Base-by-base conservation (phyloP, 352 stramenopile species). In the Globisporangium parvum region DNA sequence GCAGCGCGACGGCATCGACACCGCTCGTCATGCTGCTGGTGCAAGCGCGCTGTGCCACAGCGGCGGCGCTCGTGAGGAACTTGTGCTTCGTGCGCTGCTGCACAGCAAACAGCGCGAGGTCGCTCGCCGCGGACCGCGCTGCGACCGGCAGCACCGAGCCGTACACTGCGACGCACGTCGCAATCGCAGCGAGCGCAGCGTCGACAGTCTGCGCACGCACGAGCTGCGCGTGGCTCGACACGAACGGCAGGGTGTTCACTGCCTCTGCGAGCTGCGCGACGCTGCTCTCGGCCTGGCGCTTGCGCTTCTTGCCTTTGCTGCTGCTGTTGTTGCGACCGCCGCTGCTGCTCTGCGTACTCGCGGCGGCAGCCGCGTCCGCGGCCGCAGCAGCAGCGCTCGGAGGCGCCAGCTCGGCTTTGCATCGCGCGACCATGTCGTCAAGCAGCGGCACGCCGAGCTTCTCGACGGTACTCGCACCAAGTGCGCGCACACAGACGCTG, bases 231-330 rank as follows among this genome's bases (percentile, higher is more conserved):
- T 73, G 67, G n/a, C 70, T 52, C 26, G 82, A 85, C 47, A 90
- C 62, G 57, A 87, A 91, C 50, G 58, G 62, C 23, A 69, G 20
- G n/a, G 42, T 66, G 14, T 65, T 26, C 24, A 56, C 69, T 20
- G 71, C 67, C 2, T 76, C 58, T 10, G 71, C 66, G 18, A 86
- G 71, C 50, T 80, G 69, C 28, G 79, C 74, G 12, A 84, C 51
- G 48, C 31, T 40, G 48, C 48, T 28, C 23, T 82, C 66, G 26
- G 75, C 68, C 53, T 88, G 77, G 37, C 84, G 84, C 68, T 91
- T 91, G 50, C 84, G 81, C 65, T 94, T 94, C 69, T 94, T 94
- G 60, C 77, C 84, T 59, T 91, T 93, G 24, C 47, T 67, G 48
- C 56, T 54, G 47, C n/a, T 61, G 31, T 47, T 62, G 51, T 47